These are phyloP conservation scores for Aegilops sharonensis DNA, from an alignment of 176 grass and related monocot species.

Conservation along the genomic window DNA sequence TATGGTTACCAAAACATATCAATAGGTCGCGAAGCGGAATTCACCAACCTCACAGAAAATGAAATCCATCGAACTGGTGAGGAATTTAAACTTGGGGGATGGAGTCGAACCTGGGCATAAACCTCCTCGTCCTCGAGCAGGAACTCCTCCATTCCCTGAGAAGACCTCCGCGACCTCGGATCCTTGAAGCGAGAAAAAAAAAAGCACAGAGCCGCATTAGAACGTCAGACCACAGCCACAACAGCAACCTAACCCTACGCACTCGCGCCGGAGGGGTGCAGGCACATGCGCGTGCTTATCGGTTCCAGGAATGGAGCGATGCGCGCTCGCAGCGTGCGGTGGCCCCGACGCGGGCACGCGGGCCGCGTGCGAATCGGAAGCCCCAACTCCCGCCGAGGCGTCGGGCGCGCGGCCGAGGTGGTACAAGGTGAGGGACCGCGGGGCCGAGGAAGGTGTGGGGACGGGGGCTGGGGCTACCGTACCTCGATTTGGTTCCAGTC, in stretches of 20 bases:
- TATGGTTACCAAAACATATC: background rate
- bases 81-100: background rate
- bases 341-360: background rate
- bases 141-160: conserved; percentile 50
- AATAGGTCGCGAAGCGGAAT: background rate
- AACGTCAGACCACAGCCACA: background rate
- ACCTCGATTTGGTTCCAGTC: conserved; percentile 67
- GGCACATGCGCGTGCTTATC: background rate
- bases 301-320: background rate
- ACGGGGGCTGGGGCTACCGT: background rate
- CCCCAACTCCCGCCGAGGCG: background rate
- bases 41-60: background rate
- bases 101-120: conserved; percentile 34
- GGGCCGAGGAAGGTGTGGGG: background rate
- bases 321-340: background rate
- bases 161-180: conserved; percentile 23
- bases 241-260: background rate
- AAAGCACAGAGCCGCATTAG: background rate
- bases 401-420: background rate
- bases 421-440: too few species aligned
- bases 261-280: background rate
- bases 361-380: background rate
- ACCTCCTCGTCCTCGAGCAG: conserved; percentile 56
- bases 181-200: conserved; percentile 10
- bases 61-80: background rate